Evolutionary conservation across 2,329 filamentous ascomycete species (phyloP), one percentile per base, ranked within the genome.

Genomic region (Ophiostoma populinum): DNA sequence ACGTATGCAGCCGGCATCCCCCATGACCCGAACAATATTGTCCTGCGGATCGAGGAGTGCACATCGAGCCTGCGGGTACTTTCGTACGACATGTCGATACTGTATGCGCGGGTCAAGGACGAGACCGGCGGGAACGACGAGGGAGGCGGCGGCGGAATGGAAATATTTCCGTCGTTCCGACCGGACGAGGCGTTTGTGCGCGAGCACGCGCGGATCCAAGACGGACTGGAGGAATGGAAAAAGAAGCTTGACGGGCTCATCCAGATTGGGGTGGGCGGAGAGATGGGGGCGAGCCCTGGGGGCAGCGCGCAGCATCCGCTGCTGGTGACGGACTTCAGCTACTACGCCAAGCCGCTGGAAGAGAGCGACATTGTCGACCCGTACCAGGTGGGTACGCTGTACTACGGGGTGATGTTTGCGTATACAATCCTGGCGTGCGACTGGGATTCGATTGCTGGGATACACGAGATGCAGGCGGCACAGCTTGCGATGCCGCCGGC

Each of bases 361-460:
- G 58, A 68, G 0, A 65, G 76, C 35, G 74, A 82, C 40, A 74
- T 90, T 44, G 72, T 86, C 41, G 65, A 85, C 49, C 79, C 81
- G 1, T 85, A 77, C 45, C 62, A 71, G 31, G 70, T 74, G 0
- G 71, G 76, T 6, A 57, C 67, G n/a, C 58, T 94, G 3, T 81
- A 80, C 52, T 59, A 66, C n/a, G 73, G 65, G 1, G 72, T 75
- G 0, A 52, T 85, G 2, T 87, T 80, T 57, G 63, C 73, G 9
- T 72, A 80, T 31, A 94, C 92, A 42, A 67, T 80, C 32, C 60
- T 83, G 12, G 63, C 66, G 38, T 68, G 83, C 40, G 83, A 93
- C 49, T 81, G 82, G 61, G 74, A 81, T 51, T 77, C 77, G 7
- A 71, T 86, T 17, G 66, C 77, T 32, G 63, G 90, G 39, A 82